Evolutionary conservation across 257 asterid species (phyloP), one percentile per base, ranked within the genome.

Genomic region (Petunia secreta): DNA sequence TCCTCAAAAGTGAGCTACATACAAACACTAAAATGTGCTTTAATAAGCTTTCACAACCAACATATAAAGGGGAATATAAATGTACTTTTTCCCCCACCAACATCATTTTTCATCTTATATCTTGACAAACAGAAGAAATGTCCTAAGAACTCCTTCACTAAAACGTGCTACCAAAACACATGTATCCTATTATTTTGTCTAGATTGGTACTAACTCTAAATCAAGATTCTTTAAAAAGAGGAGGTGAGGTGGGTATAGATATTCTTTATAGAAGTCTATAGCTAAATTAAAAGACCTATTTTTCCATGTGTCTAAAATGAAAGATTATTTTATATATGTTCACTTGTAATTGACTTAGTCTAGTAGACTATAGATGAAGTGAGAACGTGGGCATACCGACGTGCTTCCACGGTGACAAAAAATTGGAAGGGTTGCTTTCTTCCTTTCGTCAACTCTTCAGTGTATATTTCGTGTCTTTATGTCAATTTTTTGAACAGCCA

Each of bases 371-470:
- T 9, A 16, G 10, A 69, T 46, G n/a, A 68, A 9, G 34, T 0
- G 55, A 3, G 16, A 68, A 68, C 57, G 75, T 68, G 58, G n/a
- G 77, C 5, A 2, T 69, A 10, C 25, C 10, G 3, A 46, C 11
- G 25, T 69, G 59, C 25, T 8, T 46, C 41, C 77, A 69, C 77
- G 77, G 6, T 44, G 75, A 46, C 76, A 57, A 69, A 69, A 25
- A 44, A 10, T 69, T 48, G 59, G 48, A 15, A 6, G 34, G 6
- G 16, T 69, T 9, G 11, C 46, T 68, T 16, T 16, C n/a, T 16
- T 16, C 55, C 8, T 11, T 69, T 8, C 8, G 41, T 25, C 76
- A 46, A 69, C n/a, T 8, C 43, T 10, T 69, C 77, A 10, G 59
- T 16, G 77, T 46, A 46, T 46, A 69, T 46, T 25, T 48, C 9